A percentile compares a stretch with the other conserved stretches of the same genome.
Conservation (phyloP, 2,329 filamentous ascomycete genomes). For the Pezicula neosporulosa region DNA sequence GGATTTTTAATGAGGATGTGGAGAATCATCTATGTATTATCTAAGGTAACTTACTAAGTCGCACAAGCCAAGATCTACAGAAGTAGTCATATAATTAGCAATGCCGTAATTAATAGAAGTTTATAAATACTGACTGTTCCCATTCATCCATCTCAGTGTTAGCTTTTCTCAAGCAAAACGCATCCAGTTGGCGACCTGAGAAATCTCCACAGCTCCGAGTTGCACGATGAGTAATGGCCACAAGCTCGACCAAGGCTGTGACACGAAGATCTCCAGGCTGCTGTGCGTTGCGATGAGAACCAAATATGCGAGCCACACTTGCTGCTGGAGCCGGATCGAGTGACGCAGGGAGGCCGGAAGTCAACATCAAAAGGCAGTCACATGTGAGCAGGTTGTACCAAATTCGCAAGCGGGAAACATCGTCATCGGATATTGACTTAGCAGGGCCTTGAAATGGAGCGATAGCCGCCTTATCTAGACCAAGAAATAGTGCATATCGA, state of each 20-base stretch:
- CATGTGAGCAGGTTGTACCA: conserved; percentile 23
- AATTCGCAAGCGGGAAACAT: conserved; percentile 13
- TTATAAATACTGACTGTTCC: conserved; percentile 14
- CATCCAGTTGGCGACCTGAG: conserved; percentile 14
- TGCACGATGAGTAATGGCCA: conserved; percentile 14
- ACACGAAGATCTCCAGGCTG: conserved; percentile 18
- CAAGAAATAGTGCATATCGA: conserved; percentile 17
- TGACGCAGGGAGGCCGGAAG: conserved; percentile 19
- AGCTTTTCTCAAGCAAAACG: conserved; percentile 8
- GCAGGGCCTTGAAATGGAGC: conserved; percentile 7
- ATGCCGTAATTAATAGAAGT: background rate
- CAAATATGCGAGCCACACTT: conserved; percentile 12
- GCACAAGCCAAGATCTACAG: background rate
- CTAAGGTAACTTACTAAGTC: background rate
- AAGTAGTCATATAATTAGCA: background rate
- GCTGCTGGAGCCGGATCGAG: conserved; percentile 13
- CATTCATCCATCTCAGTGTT: conserved; percentile 19
- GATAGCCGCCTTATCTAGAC: conserved; percentile 12
- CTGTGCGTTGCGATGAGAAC: conserved; percentile 8
- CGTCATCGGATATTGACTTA: conserved; percentile 8
- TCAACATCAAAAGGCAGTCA: conserved; percentile 21
- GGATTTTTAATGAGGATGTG: background rate
- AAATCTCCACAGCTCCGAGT: conserved; percentile 14
- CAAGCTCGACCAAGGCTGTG: conserved; percentile 18
- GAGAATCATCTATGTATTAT: background rate